Conservation (phyloP, 768 basidiomycete species). For the Termitomyces sp. region DNA sequence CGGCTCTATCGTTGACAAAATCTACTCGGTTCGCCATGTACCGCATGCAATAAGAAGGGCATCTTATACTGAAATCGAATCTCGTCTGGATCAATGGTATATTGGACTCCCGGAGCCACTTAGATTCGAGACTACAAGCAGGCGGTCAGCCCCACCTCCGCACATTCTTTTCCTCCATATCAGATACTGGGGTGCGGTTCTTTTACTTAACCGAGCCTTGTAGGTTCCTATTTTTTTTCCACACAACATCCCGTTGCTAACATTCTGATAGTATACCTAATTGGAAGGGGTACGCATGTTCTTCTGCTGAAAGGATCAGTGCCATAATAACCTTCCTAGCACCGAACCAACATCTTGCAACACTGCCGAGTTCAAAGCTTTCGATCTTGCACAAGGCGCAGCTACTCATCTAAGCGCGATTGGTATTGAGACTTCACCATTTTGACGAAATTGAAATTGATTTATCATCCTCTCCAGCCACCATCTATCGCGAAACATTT, state of each 20-base stretch:
- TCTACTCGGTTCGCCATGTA: constrained; percentile 62
- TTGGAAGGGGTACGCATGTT: constrained; percentile 51
- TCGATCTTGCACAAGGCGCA: constrained; percentile 71
- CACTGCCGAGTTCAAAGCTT: constrained; percentile 57
- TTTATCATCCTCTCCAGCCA: constrained; percentile 32
- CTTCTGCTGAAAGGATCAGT: neutral
- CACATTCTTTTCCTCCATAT: constrained; percentile 66
- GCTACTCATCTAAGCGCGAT: constrained; percentile 66
- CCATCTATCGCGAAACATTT: constrained; percentile 55
- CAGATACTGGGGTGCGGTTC: constrained; percentile 70
- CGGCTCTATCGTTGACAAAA: constrained; percentile 57
- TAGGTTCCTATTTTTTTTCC: constrained; percentile 32
- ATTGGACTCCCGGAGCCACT: constrained; percentile 61
- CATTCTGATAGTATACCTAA: constrained; percentile 55
- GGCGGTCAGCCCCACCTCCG: constrained; percentile 51
- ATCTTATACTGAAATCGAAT: constrained; percentile 52
- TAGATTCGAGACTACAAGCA: constrained; percentile 51
- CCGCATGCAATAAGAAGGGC: constrained; percentile 42
- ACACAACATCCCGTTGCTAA: constrained; percentile 3
- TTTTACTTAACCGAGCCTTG: constrained; percentile 77
- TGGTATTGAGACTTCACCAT: constrained; percentile 28
- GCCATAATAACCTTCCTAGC: constrained; percentile 20
- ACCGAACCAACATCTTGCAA: constrained; percentile 39
- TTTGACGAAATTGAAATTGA: neutral
- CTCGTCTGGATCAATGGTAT: constrained; percentile 69